Evolutionary conservation across 2,329 filamentous ascomycete species (phyloP).

Genomic region (Trichoderma pleuroti): DNA sequence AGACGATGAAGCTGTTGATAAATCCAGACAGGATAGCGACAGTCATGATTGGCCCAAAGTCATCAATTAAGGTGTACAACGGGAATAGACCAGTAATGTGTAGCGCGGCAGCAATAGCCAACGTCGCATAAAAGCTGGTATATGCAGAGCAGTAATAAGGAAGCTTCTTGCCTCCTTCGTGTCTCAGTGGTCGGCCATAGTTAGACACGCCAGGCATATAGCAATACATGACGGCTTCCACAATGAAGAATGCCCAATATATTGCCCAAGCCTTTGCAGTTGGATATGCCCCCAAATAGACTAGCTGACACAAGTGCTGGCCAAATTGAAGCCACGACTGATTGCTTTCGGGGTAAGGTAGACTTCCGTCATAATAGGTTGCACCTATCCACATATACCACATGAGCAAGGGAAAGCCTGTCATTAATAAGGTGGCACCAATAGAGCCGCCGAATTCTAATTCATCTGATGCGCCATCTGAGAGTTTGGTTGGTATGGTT

Average conservation of each 20-base stretch:
- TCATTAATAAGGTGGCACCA: slow-evolving; percentile 83
- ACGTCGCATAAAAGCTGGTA: slow-evolving; percentile 81
- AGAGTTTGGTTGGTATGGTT: not conserved
- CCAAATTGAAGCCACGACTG: slow-evolving; percentile 70
- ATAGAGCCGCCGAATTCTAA: slow-evolving; percentile 84
- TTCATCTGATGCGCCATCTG: slow-evolving; percentile 43
- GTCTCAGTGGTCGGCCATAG: slow-evolving; percentile 82
- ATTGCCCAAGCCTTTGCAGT: slow-evolving; percentile 79
- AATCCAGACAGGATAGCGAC: slow-evolving; percentile 92
- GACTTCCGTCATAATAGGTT: slow-evolving; percentile 82
- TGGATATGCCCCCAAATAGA: slow-evolving; percentile 83
- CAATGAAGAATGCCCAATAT: slow-evolving; percentile 91
- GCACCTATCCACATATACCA: slow-evolving; percentile 99
- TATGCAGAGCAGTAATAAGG: slow-evolving; percentile 92
- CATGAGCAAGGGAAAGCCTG: slow-evolving; percentile 90
- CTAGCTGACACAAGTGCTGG: slow-evolving; percentile 64
- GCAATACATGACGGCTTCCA: slow-evolving; percentile 80
- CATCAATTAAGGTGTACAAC: slow-evolving; percentile 86
- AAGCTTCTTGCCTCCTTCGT: slow-evolving; percentile 79
- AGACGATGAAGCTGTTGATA: slow-evolving; percentile 76
- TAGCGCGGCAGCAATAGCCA: slow-evolving; percentile 63
- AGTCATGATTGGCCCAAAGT: slow-evolving; percentile 88
- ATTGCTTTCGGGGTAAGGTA: slow-evolving; percentile 63
- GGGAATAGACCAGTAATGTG: slow-evolving; percentile 84
- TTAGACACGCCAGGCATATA: slow-evolving; percentile 81